Percentiles rank a stretch among this genome's conserved stretches.
phyloP scores from a whole-genome alignment of 345 rosid genomes.

The Hibiscus tridactylites region DNA sequence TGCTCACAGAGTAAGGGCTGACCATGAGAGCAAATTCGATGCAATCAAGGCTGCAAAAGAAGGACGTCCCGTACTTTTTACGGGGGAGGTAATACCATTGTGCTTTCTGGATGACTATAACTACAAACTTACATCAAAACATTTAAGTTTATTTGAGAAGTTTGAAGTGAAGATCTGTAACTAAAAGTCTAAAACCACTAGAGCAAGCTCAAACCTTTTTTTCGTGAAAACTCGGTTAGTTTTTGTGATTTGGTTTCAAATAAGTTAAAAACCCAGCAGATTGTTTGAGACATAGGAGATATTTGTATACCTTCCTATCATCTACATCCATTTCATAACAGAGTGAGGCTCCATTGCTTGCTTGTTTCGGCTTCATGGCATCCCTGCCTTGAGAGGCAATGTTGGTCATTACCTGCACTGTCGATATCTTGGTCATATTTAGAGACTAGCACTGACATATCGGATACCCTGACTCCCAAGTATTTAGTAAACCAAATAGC shows the following conservation, averaged over 20 bases:
- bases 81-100: slow-evolving; percentile 60
- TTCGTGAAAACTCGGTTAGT: neutral
- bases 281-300: neutral
- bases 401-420: neutral
- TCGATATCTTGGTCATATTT: neutral
- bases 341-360: neutral
- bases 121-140: neutral
- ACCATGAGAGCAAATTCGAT: slow-evolving; percentile 43
- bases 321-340: neutral
- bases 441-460: neutral
- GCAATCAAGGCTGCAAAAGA: slow-evolving; percentile 62
- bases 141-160: neutral
- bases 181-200: neutral
- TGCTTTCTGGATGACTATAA: neutral
- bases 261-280: neutral
- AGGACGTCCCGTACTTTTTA: slow-evolving; percentile 65
- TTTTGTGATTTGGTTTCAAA: neutral
- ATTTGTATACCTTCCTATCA: neutral
- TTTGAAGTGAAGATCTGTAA: neutral
- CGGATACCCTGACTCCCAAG: neutral
- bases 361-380: neutral
- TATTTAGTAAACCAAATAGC: neutral
- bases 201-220: neutral
- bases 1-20: slow-evolving; percentile 52
- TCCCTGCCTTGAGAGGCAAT: neutral